Evolutionary conservation across 371 early-diverging fungal species (phyloP), one percentile per base, ranked within the genome.

Genomic region (Syncephalastrum sp.): DNA sequence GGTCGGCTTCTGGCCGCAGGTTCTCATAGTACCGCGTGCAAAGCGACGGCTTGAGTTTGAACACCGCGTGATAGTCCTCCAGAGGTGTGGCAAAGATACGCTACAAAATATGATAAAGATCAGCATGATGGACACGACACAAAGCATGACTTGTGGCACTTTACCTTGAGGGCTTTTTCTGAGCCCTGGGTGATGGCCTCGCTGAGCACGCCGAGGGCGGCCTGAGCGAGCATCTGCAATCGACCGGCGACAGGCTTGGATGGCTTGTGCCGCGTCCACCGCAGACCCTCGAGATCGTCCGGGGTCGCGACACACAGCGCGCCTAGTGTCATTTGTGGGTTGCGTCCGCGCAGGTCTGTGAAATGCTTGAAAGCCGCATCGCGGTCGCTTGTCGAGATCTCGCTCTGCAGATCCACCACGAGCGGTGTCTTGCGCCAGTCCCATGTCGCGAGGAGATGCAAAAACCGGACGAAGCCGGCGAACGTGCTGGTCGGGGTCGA

Each of bases 401-500:
- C 87, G 17, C 75, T 78, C 50, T 86, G 84, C 50, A 91, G 75
- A 67, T 93, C 91, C 0, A 93, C 90, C 23, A 90, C 77, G 51
- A 95, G 67, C 6, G 92, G 83, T 44, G 87, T 87, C 33, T 75
- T 74, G 51, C 78, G 71, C 88, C 90, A 94, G 60, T 87, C 83
- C 86, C 89, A 93, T 4, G 63, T 61, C 10, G 84, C 77, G 50
- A 96, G 59, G 33, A 94, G 64, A 38, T 75, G 74, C 62, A 96
- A 64, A 3, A 86, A 85, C 50, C 94, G 86, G 10, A 83, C 59
- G 68, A 93, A 91, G 4, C 93, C 97, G 5, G 83, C 63, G 17
- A 81, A 73, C 1, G 81, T 84, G 51, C 77, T 83, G 1, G 70
- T 81, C 38, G 91, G 81, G 1, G 73, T 70, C 5, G 69, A 58